These are phyloP conservation scores for Agrostemma githago DNA, from an alignment of 148 eudicot genomes.

Conservation along the genomic window DNA sequence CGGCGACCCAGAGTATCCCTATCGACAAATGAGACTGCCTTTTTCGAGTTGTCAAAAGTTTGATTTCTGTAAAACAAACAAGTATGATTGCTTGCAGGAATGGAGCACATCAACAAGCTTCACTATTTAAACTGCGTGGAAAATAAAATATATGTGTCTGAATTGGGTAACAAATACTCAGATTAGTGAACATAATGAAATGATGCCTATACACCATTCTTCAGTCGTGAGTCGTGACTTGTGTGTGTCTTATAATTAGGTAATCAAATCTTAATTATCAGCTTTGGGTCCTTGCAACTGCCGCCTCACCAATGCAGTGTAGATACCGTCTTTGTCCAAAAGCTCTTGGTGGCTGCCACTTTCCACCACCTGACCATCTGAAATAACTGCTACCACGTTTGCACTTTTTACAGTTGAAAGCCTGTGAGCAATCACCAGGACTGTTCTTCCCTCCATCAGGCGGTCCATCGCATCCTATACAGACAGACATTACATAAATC, in stretches of 20 bases:
- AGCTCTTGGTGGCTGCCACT: constrained; percentile 82
- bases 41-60: too few relatives aligned
- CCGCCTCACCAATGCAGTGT: constrained; percentile 76
- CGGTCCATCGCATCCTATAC: constrained; percentile 92
- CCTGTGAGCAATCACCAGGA: constrained; percentile 90
- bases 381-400: constrained; percentile 70
- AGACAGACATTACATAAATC: not conserved
- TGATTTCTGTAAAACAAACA: not conserved
- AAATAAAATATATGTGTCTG: not conserved
- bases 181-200: not conserved
- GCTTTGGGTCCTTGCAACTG: constrained; percentile 69
- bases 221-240: too few relatives aligned
- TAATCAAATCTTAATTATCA: constrained; percentile 24
- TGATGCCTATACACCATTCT: not conserved
- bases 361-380: constrained; percentile 87
- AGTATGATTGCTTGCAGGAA: not conserved
- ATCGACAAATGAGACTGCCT: too few relatives aligned
- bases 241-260: not conserved
- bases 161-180: not conserved
- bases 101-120: not conserved
- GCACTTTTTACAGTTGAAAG: constrained; percentile 93
- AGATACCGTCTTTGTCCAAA: constrained; percentile 57
- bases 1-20: too few relatives aligned
- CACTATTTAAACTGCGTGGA: not conserved
- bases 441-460: constrained; percentile 88